Evolutionary conservation across 805 yeast species (phyloP), one percentile per base, ranked within the genome.

Genomic region (Yueomyces sinensis): DNA sequence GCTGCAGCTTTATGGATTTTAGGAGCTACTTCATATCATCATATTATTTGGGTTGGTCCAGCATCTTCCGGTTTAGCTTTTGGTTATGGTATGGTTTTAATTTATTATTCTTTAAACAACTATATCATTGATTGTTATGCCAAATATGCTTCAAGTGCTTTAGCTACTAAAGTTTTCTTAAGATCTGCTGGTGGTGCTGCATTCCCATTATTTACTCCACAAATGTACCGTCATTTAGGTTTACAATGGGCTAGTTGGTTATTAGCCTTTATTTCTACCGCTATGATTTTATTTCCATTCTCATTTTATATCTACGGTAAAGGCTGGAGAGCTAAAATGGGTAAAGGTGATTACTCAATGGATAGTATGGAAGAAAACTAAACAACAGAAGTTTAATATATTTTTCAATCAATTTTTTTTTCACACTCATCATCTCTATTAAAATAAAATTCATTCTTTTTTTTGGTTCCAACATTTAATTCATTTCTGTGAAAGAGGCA

Each of bases 81-180:
- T 47, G 93, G 94, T 9, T 79, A 73, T 48, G 82, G 87, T 27
- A 69, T 82, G 64, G 77, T 82, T 33, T 63, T 82, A 51, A 70
- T 82, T 37, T 82, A 82, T 61, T 78, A 82, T 53, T 68, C 86
- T 4, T 69, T 79, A 46, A 68, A 81, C 61, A 81, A 81, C 60
- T 83, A 87, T 51, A 87, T 86, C 58, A 82, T 86, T 52, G 95
- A 86, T 58, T 80, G 94, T 28, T 84, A 86, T 58, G 79, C 83
- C 35, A 74, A 78, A 49, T 78, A 68, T 50, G 87, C 89, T 4
- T 84, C 91, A 7, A 68, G 77, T 39, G 91, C 91, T 1, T 64
- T 81, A 45, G 89, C 89, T 13, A 79, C 89, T 4, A 81, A 81
- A 52, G 89, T 80, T 22, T 80, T 81, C 48, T 62, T 81, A 46